Percentiles rank a stretch among this genome's conserved stretches.
Evolutionary conservation across 345 rosid species (phyloP).

Genomic region (Trapa bicornis): DNA sequence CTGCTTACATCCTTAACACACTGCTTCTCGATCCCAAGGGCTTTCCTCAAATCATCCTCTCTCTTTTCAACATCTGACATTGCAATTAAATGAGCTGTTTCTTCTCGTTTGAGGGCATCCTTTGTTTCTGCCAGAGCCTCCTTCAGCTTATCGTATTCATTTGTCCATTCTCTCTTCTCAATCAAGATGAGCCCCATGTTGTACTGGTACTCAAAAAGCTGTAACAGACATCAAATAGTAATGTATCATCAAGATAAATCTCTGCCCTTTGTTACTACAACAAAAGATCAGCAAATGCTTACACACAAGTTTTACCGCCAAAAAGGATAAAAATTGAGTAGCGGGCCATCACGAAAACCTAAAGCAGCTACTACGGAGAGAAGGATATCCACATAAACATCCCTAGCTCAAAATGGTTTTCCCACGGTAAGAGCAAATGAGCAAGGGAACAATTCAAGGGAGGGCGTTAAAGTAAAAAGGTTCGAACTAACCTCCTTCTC

Average conservation of each 20-base stretch:
- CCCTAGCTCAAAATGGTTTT: neutral
- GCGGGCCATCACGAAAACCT: neutral
- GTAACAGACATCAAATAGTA: conserved; percentile 11
- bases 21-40: conserved; percentile 85
- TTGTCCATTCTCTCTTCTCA: conserved; percentile 81
- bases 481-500: conserved; percentile 57
- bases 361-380: neutral
- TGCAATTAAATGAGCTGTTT: conserved; percentile 58
- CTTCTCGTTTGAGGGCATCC: conserved; percentile 60
- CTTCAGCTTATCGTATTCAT: conserved; percentile 54
- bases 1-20: conserved; percentile 76
- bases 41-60: conserved; percentile 76
- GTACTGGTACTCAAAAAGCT: conserved; percentile 92
- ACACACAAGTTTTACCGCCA: neutral
- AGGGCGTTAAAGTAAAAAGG: neutral
- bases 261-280: neutral
- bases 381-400: neutral
- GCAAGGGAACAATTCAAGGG: neutral
- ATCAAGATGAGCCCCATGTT: conserved; percentile 88
- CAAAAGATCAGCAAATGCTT: neutral
- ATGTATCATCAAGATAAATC: neutral
- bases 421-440: neutral
- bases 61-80: conserved; percentile 65
- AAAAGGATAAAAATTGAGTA: neutral
- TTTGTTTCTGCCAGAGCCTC: conserved; percentile 41